phyloP scores from a whole-genome alignment of 306 rosid species.

The Arachis stenosperma region DNA sequence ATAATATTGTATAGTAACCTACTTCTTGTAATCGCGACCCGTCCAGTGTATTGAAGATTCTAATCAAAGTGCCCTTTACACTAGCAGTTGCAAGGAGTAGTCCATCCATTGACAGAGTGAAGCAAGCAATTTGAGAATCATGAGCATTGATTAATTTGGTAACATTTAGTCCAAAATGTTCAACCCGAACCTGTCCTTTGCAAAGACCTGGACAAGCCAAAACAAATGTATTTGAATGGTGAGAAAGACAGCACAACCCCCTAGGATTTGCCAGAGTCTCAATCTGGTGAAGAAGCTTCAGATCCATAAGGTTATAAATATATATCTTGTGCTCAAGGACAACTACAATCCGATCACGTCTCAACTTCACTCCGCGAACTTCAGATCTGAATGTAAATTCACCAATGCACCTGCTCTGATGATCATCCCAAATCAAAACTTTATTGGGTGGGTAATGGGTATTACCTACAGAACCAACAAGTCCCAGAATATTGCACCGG shows the following conservation, averaged over 20 bases:
- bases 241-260: constrained; percentile 88
- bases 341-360: constrained; percentile 81
- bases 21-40: constrained; percentile 94
- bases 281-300: constrained; percentile 90
- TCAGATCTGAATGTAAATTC: constrained; percentile 90
- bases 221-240: constrained; percentile 76
- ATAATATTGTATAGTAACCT: constrained; percentile 36
- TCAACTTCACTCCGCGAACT: constrained; percentile 80
- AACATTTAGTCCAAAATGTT: constrained; percentile 85
- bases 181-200: constrained; percentile 81
- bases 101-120: constrained; percentile 86
- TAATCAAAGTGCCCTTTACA: constrained; percentile 86
- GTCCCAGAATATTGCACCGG: constrained; percentile 87
- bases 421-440: constrained; percentile 97
- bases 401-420: constrained; percentile 82
- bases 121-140: constrained; percentile 83
- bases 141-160: constrained; percentile 78
- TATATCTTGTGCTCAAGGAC: constrained; percentile 93
- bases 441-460: constrained; percentile 82
- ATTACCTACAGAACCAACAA: constrained; percentile 83
- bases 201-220: constrained; percentile 87
- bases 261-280: constrained; percentile 85
- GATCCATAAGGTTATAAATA: constrained; percentile 77
- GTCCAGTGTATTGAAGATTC: constrained; percentile 96
- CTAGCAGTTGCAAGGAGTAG: constrained; percentile 98